These are phyloP conservation scores for Magnaporthales sp. DNA, from an alignment of 2,329 filamentous ascomycete species.

Conservation along the genomic window DNA sequence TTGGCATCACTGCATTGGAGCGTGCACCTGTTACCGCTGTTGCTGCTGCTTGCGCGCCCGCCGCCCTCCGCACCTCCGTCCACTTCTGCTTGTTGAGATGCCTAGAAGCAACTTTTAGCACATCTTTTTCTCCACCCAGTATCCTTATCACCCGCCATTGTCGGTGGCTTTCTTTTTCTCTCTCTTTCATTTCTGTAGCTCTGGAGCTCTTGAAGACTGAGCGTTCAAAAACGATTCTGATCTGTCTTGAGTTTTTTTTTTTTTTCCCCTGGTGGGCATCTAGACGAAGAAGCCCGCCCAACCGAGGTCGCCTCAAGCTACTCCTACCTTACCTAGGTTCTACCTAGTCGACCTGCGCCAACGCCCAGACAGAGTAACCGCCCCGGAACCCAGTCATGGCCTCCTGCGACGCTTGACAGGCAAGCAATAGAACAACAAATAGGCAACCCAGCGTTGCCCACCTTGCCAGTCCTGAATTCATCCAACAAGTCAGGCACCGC, in stretches of 20 bases:
- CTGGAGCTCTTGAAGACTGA: not conserved
- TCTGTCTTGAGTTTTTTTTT: not conserved
- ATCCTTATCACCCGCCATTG: not conserved
- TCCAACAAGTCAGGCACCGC: not conserved
- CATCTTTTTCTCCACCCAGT: not conserved
- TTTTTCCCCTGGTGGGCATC: not conserved
- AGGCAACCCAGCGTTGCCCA: not conserved
- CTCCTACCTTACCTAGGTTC: not conserved
- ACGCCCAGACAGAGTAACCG: not conserved
- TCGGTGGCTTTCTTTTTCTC: not conserved
- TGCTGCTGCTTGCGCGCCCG: not conserved
- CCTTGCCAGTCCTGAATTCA: not conserved
- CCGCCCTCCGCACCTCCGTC: not conserved
- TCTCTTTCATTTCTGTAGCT: conserved; percentile 2
- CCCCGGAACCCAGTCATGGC: not conserved
- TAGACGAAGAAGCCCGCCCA: not conserved
- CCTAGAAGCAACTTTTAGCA: not conserved
- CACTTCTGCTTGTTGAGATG: not conserved
- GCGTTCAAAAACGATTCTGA: not conserved
- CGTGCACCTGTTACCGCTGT: not conserved
- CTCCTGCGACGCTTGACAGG: not conserved
- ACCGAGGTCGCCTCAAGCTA: not conserved
- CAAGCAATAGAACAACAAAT: not conserved
- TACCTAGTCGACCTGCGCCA: not conserved
- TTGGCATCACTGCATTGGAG: not conserved